Base-by-base conservation (phyloP, 2,329 filamentous ascomycete species). In the Diaporthe nobilis region DNA sequence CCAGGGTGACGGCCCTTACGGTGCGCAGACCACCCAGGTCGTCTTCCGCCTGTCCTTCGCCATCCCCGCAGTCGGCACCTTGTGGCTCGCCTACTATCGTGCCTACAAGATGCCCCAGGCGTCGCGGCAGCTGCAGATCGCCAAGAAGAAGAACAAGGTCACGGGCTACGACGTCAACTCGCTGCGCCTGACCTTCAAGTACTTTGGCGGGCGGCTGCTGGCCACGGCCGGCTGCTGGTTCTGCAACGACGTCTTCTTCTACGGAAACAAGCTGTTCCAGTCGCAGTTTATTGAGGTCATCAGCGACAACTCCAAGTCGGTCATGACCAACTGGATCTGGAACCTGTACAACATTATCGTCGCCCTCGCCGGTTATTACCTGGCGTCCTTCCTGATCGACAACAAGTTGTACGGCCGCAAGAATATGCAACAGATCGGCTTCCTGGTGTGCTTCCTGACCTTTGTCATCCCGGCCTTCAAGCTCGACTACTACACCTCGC, bases 201-300 rank as follows among this genome's bases (percentile, higher is more conserved):
- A 97, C 87, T 98, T 98, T 79, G 95, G 95, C 65, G 93, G 94
- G 71, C 95, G 96, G 79, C 86, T 98, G 34, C 82, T 98, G 28
- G 96, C 96, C 68, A 98, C 96, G 28, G 92, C 96, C 15, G 94
- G 94, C 74, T 91, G 92, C 49, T 98, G 96, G 96, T 98, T 96
- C 85, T 94, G 93, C 87, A 98, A 98, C 85, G 96, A 98, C 82
- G 94, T 98, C 79, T 98, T 98, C 90, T 98, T 98, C 89, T 98
- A 98, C 87, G 96, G 96, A 80, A 98, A 98, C 93, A 98, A 98
- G 90, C 93, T 98, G 72, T 98, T 98, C 90, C 96, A 98, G 86
- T 91, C 90, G 77, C 91, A 96, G 83, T 98, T 98, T 86, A 98
- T 98, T 86, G 88, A 87, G 44, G 94, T 97, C 82, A 93, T 98